phyloP scores from a whole-genome alignment of 768 basidiomycete genomes.

The Termitomyces sp. region DNA sequence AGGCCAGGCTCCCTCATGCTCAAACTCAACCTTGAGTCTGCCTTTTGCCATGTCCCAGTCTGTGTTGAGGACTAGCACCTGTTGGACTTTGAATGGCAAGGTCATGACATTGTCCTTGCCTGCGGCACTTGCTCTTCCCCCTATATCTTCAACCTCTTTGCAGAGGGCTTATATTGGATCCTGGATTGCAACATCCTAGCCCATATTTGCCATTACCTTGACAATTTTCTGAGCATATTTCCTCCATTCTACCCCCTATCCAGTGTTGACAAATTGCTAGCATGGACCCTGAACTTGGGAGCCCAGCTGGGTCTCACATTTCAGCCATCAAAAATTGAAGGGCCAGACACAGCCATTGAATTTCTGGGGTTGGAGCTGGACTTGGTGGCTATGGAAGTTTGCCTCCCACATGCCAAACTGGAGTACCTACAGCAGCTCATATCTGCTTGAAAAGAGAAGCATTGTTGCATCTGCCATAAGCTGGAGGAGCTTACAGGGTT shows the following conservation, averaged over 20 bases:
- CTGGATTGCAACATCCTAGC: conserved; percentile 21
- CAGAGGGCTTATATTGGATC: not conserved
- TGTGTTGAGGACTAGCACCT: conserved; percentile 22
- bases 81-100: conserved; percentile 25
- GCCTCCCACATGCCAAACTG: too few relatives aligned
- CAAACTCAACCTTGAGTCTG: conserved; percentile 30
- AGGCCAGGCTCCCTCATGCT: conserved; percentile 23
- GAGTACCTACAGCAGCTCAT: too few relatives aligned
- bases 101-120: conserved; percentile 22
- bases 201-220: conserved; percentile 24
- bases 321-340: too few relatives aligned
- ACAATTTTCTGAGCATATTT: conserved; percentile 23
- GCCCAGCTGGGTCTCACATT: too few relatives aligned
- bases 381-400: too few relatives aligned
- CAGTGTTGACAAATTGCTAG: not conserved
- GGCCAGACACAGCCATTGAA: too few relatives aligned
- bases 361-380: too few relatives aligned
- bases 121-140: conserved; percentile 26
- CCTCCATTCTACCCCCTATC: not conserved
- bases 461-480: too few relatives aligned
- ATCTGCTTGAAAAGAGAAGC: too few relatives aligned
- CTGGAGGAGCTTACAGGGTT: too few relatives aligned
- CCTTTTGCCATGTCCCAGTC: conserved; percentile 30
- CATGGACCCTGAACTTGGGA: too few relatives aligned
- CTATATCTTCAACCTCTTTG: not conserved